phyloP scores from a whole-genome alignment of 768 basidiomycete species.

The Phanerochaete sordida region DNA sequence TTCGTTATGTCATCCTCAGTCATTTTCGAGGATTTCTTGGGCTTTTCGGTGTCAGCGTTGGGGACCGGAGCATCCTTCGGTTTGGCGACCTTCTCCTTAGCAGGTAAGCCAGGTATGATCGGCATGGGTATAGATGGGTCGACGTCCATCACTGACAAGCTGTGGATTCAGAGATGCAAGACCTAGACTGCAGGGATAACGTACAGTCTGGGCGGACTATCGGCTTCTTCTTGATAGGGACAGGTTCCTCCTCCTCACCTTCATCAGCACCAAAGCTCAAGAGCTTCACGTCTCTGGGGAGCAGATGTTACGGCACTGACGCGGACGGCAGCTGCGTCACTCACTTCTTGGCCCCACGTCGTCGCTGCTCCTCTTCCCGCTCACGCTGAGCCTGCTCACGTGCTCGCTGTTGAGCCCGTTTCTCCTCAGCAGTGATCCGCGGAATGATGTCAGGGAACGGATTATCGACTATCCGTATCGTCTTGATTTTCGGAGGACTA shows the following conservation, averaged over 20 bases:
- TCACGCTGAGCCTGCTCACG: constrained; percentile 72
- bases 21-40: constrained; percentile 35
- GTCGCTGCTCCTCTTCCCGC: constrained; percentile 68
- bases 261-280: constrained; percentile 83
- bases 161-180: background rate
- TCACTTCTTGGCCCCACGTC: constrained; percentile 86
- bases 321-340: constrained; percentile 19
- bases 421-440: constrained; percentile 93
- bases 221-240: constrained; percentile 69
- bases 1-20: constrained; percentile 55
- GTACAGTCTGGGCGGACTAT: constrained; percentile 82
- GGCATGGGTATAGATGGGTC: constrained; percentile 28
- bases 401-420: constrained; percentile 78
- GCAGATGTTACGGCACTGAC: background rate
- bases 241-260: constrained; percentile 55
- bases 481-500: constrained; percentile 90
- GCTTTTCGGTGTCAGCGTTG: constrained; percentile 3
- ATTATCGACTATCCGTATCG: constrained; percentile 83
- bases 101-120: constrained; percentile 8
- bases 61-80: constrained; percentile 7
- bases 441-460: constrained; percentile 95
- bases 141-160: constrained; percentile 25
- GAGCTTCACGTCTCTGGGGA: constrained; percentile 78
- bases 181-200: constrained; percentile 25
- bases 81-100: constrained; percentile 17